Conservation (phyloP, 1,284 basidiomycete genomes). For the Sanghuangporus sanghuang region DNA sequence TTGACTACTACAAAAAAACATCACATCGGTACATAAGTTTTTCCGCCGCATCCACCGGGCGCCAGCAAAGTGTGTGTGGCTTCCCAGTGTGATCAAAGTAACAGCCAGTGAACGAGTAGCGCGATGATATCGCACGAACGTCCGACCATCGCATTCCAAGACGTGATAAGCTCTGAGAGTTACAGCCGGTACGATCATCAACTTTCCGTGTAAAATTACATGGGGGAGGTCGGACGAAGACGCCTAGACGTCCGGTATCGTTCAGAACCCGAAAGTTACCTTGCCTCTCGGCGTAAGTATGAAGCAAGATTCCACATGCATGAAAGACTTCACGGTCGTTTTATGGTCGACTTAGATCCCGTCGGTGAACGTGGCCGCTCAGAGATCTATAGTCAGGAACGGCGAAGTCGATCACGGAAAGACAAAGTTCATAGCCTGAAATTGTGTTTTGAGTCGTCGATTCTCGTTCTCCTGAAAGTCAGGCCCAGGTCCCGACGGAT, state of each 20-base stretch:
- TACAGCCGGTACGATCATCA: too few species aligned
- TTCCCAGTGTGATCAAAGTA: neutral
- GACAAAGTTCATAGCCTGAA: neutral
- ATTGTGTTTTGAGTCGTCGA: constrained; percentile 5
- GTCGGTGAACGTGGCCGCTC: neutral
- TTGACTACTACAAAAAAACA: neutral
- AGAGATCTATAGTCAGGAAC: neutral
- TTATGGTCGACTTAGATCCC: neutral
- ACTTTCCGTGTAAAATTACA: too few species aligned
- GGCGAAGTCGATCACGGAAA: neutral
- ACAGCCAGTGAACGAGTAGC: neutral
- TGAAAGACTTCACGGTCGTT: neutral
- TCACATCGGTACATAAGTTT: neutral
- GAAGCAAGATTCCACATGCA: neutral
- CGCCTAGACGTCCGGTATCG: too few species aligned
- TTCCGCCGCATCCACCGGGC: neutral
- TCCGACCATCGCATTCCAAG: neutral
- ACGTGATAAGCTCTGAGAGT: too few species aligned
- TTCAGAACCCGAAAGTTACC: too few species aligned
- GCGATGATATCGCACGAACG: neutral
- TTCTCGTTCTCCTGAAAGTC: constrained; percentile 15
- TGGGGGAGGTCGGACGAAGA: too few species aligned
- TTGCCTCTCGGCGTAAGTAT: neutral
- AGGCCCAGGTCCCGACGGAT: constrained; percentile 7
- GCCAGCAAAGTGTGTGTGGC: neutral